Evolutionary conservation across 2,329 filamentous ascomycete species (phyloP).

Genomic region (Pseudonectria buxi): DNA sequence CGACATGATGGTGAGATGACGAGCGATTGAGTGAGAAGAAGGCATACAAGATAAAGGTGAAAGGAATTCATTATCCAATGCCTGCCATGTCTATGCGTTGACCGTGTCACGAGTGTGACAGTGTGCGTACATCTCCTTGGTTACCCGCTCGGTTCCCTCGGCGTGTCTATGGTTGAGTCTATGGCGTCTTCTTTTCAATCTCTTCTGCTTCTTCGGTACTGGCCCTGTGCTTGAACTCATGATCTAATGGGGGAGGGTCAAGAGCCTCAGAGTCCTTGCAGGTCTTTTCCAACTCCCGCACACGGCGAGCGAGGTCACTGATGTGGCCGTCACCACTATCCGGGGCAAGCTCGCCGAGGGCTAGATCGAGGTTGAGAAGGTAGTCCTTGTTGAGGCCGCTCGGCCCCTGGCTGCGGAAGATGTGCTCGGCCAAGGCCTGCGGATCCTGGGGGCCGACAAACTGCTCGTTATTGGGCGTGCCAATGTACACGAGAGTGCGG

Average conservation of each 20-base stretch:
- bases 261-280: constrained; percentile 8
- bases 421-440: constrained; percentile 70
- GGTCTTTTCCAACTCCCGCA: constrained; percentile 49
- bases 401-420: constrained; percentile 67
- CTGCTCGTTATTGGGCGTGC: constrained; percentile 85
- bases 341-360: constrained; percentile 63
- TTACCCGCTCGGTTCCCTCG: background rate
- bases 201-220: constrained; percentile 25
- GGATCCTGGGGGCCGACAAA: constrained; percentile 82
- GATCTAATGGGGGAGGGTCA: constrained; percentile 6
- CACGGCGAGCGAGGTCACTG: constrained; percentile 68
- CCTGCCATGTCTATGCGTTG: too few species aligned
- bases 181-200: constrained; percentile 17
- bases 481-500: constrained; percentile 78
- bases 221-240: constrained; percentile 17
- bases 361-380: constrained; percentile 69
- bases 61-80: too few species aligned
- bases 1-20: too few species aligned
- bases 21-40: too few species aligned
- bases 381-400: constrained; percentile 91
- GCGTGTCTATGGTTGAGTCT: background rate
- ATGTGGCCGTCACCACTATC: constrained; percentile 82
- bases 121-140: background rate
- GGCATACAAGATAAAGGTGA: too few species aligned
- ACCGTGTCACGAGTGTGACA: too few species aligned